Percentiles rank a stretch among this genome's conserved stretches.
These are phyloP conservation scores for Dictyostelium citrinum DNA, from an alignment of 78 protist genomes.

Conservation along the genomic window DNA sequence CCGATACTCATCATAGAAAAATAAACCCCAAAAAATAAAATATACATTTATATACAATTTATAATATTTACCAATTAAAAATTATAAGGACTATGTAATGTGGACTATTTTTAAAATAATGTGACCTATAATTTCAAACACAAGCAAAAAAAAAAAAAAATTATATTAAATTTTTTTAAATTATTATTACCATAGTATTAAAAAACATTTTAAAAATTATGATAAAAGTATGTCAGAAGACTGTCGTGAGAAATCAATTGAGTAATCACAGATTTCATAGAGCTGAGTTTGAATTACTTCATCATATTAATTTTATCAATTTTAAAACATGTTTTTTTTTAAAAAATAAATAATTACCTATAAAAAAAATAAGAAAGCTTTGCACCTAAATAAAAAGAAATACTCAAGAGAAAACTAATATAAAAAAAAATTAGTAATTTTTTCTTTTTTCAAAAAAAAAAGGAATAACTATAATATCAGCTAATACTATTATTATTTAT, in stretches of 20 bases:
- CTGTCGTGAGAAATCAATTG: constrained; percentile 44
- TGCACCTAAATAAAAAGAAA: no score
- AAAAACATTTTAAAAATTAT: neutral
- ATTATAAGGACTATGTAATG: neutral
- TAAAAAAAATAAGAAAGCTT: no score
- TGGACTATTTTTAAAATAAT: neutral
- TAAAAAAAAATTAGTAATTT: neutral
- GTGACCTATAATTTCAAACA: neutral
- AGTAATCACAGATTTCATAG: constrained; percentile 18
- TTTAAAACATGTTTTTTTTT: no score
- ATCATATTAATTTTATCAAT: neutral
- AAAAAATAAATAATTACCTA: neutral
- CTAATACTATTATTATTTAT: neutral
- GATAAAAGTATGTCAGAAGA: constrained; percentile 30
- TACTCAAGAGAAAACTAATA: neutral
- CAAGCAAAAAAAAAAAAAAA: neutral
- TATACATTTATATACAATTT: no score
- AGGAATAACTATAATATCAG: no score
- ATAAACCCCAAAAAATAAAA: neutral
- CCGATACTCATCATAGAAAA: constrained; percentile 30
- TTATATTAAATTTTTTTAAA: neutral
- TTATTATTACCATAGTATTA: neutral
- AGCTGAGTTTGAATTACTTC: constrained; percentile 32
- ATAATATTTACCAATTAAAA: constrained; percentile 15
- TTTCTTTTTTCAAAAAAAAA: no score